Percentiles rank a stretch among this genome's conserved stretches.
Conservation (phyloP, 2,329 filamentous ascomycete species). For the Trichoderma aggressivum region DNA sequence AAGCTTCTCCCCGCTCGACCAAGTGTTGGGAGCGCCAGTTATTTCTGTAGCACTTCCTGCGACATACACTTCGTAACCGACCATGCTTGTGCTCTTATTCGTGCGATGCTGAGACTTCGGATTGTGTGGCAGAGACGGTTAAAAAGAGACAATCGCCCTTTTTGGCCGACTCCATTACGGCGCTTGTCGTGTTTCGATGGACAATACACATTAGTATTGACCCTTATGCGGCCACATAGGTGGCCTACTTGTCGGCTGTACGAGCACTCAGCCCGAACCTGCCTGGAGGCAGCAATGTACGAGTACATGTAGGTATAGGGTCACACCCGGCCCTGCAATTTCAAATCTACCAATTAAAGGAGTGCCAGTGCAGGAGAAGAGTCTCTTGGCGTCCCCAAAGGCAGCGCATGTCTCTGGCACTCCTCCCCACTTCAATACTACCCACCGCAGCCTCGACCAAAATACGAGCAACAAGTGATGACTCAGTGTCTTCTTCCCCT, state of each 20-base stretch:
- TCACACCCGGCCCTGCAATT: not conserved
- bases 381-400: too few species aligned
- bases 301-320: too few species aligned
- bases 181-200: too few species aligned
- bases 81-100: not conserved
- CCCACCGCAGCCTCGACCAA: not conserved
- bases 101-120: not conserved
- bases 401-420: not conserved
- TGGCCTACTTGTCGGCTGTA: too few species aligned
- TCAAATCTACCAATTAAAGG: not conserved
- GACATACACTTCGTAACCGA: not conserved
- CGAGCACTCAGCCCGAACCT: not conserved
- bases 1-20: too few species aligned
- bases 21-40: not conserved
- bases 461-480: not conserved
- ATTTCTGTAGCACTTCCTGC: not conserved
- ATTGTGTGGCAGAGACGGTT: not conserved
- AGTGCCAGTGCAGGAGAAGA: too few species aligned
- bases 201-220: too few species aligned
- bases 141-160: not conserved
- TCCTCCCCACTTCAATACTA: not conserved
- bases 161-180: too few species aligned
- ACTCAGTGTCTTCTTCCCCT: not conserved
- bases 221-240: not conserved
- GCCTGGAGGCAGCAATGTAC: not conserved